Conservation (phyloP, 2,329 filamentous ascomycete species). For the Calonectria hawksworthii region DNA sequence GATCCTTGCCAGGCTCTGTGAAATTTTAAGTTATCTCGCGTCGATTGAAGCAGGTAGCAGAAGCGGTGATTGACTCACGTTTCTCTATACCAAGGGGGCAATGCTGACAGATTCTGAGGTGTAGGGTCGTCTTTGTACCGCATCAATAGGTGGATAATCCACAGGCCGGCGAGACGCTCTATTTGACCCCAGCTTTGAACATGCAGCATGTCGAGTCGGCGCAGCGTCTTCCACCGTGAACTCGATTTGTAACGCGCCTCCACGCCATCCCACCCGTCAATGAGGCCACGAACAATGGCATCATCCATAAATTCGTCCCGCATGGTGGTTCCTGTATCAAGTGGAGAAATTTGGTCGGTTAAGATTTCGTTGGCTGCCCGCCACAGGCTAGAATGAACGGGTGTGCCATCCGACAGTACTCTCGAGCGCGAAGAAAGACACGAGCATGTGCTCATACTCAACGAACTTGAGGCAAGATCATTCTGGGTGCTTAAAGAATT, state of each 20-base stretch:
- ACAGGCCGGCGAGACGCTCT: background rate
- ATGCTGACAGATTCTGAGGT: background rate
- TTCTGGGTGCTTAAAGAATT: rapidly evolving
- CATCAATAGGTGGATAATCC: background rate
- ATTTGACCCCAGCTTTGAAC: background rate
- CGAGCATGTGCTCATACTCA: background rate
- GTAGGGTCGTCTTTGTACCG: background rate
- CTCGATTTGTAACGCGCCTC: background rate
- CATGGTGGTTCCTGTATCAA: too few species aligned
- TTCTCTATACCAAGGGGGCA: background rate
- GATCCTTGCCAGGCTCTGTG: background rate
- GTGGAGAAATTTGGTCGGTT: background rate
- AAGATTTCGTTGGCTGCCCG: background rate
- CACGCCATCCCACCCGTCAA: background rate
- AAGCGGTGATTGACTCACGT: too few species aligned
- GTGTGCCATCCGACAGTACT: background rate
- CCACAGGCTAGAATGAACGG: conserved; percentile 7
- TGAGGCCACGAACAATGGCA: background rate
- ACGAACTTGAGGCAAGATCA: background rate
- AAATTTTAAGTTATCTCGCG: too few species aligned
- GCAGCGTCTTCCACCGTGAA: background rate
- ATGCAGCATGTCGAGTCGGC: background rate
- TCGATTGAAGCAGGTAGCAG: too few species aligned
- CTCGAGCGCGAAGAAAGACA: background rate
- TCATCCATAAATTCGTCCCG: background rate